Evolutionary conservation across 2,329 filamentous ascomycete species (phyloP), one percentile per base, ranked within the genome.

Genomic region (Phialophora macrospora): DNA sequence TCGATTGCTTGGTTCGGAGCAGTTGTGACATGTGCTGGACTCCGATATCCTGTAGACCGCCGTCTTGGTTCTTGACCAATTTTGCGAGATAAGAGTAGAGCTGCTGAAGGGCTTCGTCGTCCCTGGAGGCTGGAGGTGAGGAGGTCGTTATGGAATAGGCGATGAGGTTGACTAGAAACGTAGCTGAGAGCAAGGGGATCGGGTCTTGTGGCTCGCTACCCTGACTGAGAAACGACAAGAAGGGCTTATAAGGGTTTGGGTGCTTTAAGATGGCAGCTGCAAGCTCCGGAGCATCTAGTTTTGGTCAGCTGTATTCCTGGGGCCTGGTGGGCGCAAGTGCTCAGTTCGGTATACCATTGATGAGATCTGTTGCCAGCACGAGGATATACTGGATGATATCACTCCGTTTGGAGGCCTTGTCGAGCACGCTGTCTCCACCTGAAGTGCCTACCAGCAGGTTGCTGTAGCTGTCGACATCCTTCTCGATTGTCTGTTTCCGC

Each of bases 351-450:
- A 52, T 59, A 97, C 93, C 88, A 76, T 94, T 90, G 67, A 98
- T 87, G 70, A 99, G 81, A 77, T 99, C 95, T 68, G 88, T 89
- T 67, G 95, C 85, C 74, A 99, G 82, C 55, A 98, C 94, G 66
- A 99, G 84, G 76, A 97, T 90, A 78, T 98, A 97, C 81, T 97
- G 94, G 70, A 97, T 86, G 72, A 99, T 92, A 80, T 97, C 93
- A 75, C 88, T 86, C 73, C 93, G 88, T 83, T 93, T 93, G 38
- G 89, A 87, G 52, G 93, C 92, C 67, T 89, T 88, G 81, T 97
- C 91, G 72, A 98, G 84, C 67, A 97, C 91, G 78, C 90, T 93
- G 73, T 87, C 84, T 67, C 85, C 86, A 65, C 83, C 81, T 60
- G 81, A 78, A 65, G 82, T 82, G 58, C 95, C 94, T 28, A 95